Percentiles rank a stretch among this genome's conserved stretches.
phyloP scores from a whole-genome alignment of 805 yeast species.

The Starmerella kuoi region DNA sequence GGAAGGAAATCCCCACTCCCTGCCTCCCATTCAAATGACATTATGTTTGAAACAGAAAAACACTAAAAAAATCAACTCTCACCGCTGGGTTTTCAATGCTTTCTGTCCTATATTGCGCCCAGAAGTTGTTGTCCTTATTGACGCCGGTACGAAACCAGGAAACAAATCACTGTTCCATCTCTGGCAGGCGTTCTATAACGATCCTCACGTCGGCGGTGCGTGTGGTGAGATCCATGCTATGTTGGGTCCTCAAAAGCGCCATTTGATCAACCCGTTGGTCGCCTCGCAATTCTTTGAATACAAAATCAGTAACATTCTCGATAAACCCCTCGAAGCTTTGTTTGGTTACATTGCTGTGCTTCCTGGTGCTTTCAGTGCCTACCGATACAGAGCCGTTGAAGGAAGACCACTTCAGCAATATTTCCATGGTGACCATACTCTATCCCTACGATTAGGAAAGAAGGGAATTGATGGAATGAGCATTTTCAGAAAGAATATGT shows the following conservation, averaged over 20 bases:
- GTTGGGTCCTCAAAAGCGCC: constrained; percentile 34
- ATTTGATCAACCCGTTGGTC: constrained; percentile 45
- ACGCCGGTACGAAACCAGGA: constrained; percentile 55
- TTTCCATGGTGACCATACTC: constrained; percentile 52
- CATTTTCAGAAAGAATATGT: constrained; percentile 57
- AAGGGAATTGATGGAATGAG: constrained; percentile 47
- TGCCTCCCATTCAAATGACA: constrained; percentile 51
- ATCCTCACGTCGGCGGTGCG: constrained; percentile 53
- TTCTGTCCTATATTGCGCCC: constrained; percentile 47
- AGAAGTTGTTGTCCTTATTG: constrained; percentile 43
- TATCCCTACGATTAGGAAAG: constrained; percentile 36
- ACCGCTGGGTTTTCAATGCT: constrained; percentile 60
- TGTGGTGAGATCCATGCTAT: constrained; percentile 61
- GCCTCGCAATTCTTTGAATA: constrained; percentile 58
- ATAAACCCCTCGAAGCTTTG: constrained; percentile 52
- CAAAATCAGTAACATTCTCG: constrained; percentile 54
- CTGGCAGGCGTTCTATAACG: constrained; percentile 52
- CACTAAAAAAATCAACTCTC: constrained; percentile 54
- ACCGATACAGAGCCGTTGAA: constrained; percentile 45
- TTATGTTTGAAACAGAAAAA: constrained; percentile 51
- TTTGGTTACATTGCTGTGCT: constrained; percentile 55
- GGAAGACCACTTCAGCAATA: constrained; percentile 57
- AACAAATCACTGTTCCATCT: constrained; percentile 44
- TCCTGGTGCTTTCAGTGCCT: constrained; percentile 62
- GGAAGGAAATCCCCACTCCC: constrained; percentile 35